A percentile compares a stretch with the other conserved stretches of the same genome.
These are phyloP conservation scores for Marchantia paleacea DNA, from an alignment of 225 moss, liverwort and hornwort species.

Conservation along the genomic window DNA sequence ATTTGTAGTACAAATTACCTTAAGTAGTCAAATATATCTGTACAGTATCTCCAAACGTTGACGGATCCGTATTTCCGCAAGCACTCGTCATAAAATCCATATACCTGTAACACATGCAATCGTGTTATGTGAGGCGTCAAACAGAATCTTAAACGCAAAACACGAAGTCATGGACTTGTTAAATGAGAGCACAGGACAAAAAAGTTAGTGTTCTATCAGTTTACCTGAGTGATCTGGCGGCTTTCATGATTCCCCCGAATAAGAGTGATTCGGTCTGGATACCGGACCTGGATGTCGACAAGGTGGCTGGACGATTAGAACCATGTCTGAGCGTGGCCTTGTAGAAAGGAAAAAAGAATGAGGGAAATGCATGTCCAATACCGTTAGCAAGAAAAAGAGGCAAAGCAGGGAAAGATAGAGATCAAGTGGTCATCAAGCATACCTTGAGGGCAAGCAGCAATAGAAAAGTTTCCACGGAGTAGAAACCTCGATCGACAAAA, in stretches of 20 bases:
- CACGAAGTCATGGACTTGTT: neutral
- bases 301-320: too few relatives aligned
- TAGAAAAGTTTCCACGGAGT: conserved; percentile 95
- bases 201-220: too few relatives aligned
- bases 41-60: conserved; percentile 99
- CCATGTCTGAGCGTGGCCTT: too few relatives aligned
- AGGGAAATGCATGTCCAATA: neutral
- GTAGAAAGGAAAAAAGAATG: too few relatives aligned
- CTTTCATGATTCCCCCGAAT: conserved; percentile 99
- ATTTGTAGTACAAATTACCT: conserved; percentile 49
- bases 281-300: conserved; percentile 61
- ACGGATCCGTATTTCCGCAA: conserved; percentile 97
- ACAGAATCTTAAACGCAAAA: neutral
- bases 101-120: conserved; percentile 54
- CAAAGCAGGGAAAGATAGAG: neutral
- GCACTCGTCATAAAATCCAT: conserved; percentile 99
- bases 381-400: neutral
- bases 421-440: conserved; percentile 2
- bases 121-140: neutral
- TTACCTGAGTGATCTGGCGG: conserved; percentile 95
- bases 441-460: conserved; percentile 97
- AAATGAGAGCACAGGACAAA: neutral
- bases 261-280: conserved; percentile 98
- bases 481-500: conserved; percentile 98
- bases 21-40: conserved; percentile 98